A percentile compares a stretch with the other conserved stretches of the same genome.
Conservation (phyloP, 148 eudicot species). For the Vaccinium darrowii region DNA sequence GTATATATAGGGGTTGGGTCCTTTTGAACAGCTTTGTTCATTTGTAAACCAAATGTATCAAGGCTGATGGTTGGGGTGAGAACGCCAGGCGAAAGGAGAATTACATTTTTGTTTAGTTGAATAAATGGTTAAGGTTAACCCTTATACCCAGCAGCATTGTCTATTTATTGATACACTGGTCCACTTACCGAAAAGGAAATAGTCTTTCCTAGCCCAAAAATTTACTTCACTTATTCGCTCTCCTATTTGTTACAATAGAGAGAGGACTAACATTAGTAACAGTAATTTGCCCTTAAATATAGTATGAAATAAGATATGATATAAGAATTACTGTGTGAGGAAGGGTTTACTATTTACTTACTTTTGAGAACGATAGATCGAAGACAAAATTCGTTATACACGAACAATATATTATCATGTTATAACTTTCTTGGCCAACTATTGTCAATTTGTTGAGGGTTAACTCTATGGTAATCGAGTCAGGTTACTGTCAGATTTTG, state of each 20-base stretch:
- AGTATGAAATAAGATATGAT: not conserved
- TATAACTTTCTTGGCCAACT: not conserved
- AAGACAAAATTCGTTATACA: not conserved
- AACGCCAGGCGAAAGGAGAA: not conserved
- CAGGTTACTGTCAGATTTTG: not conserved
- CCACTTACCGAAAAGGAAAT: not conserved
- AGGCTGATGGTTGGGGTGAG: not conserved
- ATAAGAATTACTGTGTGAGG: not conserved
- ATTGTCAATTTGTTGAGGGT: not conserved
- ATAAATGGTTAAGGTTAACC: not conserved
- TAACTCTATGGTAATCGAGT: not conserved
- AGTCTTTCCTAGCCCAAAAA: not conserved
- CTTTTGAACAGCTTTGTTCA: not conserved
- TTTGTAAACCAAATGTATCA: not conserved
- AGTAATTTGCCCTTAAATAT: not conserved
- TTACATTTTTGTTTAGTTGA: not conserved
- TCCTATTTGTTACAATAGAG: not conserved
- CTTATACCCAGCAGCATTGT: not conserved
- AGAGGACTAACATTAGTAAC: too few relatives aligned
- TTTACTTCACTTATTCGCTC: not conserved
- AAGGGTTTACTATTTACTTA: not conserved
- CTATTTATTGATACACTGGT: not conserved
- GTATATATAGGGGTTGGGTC: not conserved
- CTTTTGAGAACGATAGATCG: not conserved
- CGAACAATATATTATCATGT: not conserved